Percentiles rank a stretch among this genome's conserved stretches.
Conservation (phyloP, 805 yeast genomes). For the Candida nanaspora region DNA sequence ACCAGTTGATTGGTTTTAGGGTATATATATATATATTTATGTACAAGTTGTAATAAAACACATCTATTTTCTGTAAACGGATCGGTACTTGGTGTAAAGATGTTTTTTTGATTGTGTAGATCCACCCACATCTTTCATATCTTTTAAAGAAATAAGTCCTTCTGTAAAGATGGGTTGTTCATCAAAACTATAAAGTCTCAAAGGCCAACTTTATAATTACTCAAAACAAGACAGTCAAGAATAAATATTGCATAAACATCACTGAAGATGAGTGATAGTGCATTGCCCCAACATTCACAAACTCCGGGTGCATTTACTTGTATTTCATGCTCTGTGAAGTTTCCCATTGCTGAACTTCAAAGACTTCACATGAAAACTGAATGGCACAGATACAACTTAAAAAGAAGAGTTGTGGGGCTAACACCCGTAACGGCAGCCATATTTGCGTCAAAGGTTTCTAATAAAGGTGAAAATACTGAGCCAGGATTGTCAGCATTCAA, state of each 20-base stretch:
- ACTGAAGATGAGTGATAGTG: neutral
- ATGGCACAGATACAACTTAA: constrained; percentile 95
- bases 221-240: too few relatives aligned
- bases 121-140: too few relatives aligned
- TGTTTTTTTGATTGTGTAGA: too few relatives aligned
- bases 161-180: too few relatives aligned
- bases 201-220: too few relatives aligned
- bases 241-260: too few relatives aligned
- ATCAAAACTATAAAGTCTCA: too few relatives aligned
- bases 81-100: neutral
- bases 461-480: constrained; percentile 15
- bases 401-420: constrained; percentile 84
- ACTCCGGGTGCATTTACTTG: constrained; percentile 47
- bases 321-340: constrained; percentile 81
- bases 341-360: constrained; percentile 76
- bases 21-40: neutral
- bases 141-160: too few relatives aligned
- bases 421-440: constrained; percentile 44
- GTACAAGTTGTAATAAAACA: neutral
- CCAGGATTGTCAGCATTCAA: neutral
- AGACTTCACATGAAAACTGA: constrained; percentile 94
- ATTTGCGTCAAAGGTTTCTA: constrained; percentile 21
- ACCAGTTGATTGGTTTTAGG: neutral
- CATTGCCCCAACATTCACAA: constrained; percentile 10
- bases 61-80: neutral